A percentile compares a stretch with the other conserved stretches of the same genome.
phyloP scores from a whole-genome alignment of 306 rosid species.

The Vigna mungo region DNA sequence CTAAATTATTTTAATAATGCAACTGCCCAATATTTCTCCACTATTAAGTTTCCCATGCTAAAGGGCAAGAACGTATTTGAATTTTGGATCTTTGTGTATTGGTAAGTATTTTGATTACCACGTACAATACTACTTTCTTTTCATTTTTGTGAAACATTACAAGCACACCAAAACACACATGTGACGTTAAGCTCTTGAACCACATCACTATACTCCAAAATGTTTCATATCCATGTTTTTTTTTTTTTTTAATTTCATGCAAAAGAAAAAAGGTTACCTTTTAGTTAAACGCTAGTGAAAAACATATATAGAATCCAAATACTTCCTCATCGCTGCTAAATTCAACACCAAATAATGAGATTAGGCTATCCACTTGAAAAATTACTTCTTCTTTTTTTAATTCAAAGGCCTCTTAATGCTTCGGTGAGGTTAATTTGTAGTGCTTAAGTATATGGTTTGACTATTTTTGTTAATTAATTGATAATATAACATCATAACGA shows the following conservation, averaged over 20 bases:
- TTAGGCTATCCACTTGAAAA: constrained; percentile 17
- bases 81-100: constrained; percentile 1
- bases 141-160: not conserved
- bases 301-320: not conserved
- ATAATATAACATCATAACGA: constrained; percentile 2
- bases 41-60: not conserved
- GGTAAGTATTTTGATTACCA: not conserved
- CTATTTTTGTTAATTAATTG: not conserved
- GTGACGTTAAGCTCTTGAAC: not conserved
- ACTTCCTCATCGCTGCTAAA: not conserved
- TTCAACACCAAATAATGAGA: not conserved
- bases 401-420: not conserved
- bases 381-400: not conserved
- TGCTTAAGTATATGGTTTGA: not conserved
- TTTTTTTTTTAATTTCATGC: not conserved
- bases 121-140: not conserved
- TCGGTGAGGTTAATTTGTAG: constrained; percentile 8
- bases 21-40: constrained; percentile 4
- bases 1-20: not conserved
- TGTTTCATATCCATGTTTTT: not conserved
- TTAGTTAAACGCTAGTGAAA: not conserved
- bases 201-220: constrained; percentile 6
- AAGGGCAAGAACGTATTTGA: not conserved
- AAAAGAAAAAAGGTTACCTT: not conserved
- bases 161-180: not conserved